Evolutionary conservation across 192 early-diverging fungal species (phyloP), one percentile per base, ranked within the genome.

Genomic region (Rhizophlyctis rosea): DNA sequence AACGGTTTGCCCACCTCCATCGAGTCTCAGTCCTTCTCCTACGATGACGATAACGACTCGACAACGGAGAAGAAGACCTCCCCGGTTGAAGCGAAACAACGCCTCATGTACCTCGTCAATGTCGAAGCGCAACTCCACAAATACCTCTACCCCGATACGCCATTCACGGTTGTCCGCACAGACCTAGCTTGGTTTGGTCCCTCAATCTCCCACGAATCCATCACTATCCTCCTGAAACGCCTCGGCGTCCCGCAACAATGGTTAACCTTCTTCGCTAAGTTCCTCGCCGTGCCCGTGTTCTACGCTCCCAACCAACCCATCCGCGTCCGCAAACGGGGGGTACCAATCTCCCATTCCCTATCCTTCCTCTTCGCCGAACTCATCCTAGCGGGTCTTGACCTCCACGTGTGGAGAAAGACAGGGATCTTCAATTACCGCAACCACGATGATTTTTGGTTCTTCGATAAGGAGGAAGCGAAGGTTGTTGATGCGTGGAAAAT

Each of bases 171-270:
- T n/a, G 65, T 68, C 18, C 65, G 65, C 16, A 68, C 65, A 28
- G 65, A 68, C 34, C 39, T 68, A 25, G 59, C 61, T 33, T 68
- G 65, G 65, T 68, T 68, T 64, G 65, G 65, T 2, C 65, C 65
- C 7, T 68, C 65, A 2, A 65, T 68, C n/a, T 28, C 50, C 27
- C 65, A 68, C n/a, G n/a, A n/a, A n/a, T n/a, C n/a, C n/a, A n/a
- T n/a, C n/a, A n/a, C n/a, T n/a, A n/a, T n/a, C n/a, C n/a, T n/a
- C n/a, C n/a, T n/a, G n/a, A n/a, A n/a, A n/a, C n/a, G n/a, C n/a
- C n/a, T n/a, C n/a, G n/a, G n/a, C n/a, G n/a, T n/a, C n/a, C n/a
- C n/a, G n/a, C n/a, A n/a, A n/a, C n/a, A n/a, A n/a, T n/a, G n/a
- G n/a, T n/a, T n/a, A n/a, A n/a, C n/a, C n/a, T n/a, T n/a, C n/a